Conservation (phyloP, 1,284 basidiomycete species). For the Cutaneotrichosporon spelunceum region DNA sequence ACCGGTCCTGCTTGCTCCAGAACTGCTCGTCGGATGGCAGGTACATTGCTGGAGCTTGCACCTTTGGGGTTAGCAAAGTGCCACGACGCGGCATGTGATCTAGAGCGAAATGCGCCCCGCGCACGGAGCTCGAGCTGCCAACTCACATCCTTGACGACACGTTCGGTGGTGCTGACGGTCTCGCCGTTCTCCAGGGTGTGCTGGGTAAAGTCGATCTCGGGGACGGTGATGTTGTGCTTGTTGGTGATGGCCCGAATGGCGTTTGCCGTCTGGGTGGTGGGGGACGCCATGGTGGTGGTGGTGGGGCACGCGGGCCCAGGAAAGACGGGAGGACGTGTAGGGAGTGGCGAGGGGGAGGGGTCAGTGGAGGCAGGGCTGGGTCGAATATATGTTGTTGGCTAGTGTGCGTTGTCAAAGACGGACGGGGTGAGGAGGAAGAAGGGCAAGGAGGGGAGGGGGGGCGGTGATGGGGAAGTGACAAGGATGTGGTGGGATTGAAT, state of each 20-base stretch:
- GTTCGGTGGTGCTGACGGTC: constrained; percentile 62
- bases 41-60: constrained; percentile 91
- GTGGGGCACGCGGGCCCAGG: neutral
- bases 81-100: neutral
- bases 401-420: neutral
- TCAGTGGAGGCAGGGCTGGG: constrained; percentile 1
- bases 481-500: too few relatives aligned
- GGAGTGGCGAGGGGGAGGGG: neutral
- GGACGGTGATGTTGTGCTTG: constrained; percentile 54
- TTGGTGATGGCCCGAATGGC: constrained; percentile 48
- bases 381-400: constrained; percentile 10
- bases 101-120: neutral
- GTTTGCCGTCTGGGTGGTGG: constrained; percentile 44
- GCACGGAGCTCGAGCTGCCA: constrained; percentile 1
- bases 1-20: constrained; percentile 74
- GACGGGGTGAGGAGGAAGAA: neutral
- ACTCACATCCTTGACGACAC: constrained; percentile 54
- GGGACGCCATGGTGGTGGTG: constrained; percentile 35
- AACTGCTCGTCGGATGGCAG: constrained; percentile 91
- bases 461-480: too few relatives aligned
- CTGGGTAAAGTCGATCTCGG: constrained; percentile 80
- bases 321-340: neutral
- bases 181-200: constrained; percentile 85
- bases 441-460: constrained; percentile 4
- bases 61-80: constrained; percentile 55